A percentile compares a stretch with the other conserved stretches of the same genome.
Evolutionary conservation across 805 yeast genomes (phyloP).

Genomic region (Sugiyamaella lignohabitans): DNA sequence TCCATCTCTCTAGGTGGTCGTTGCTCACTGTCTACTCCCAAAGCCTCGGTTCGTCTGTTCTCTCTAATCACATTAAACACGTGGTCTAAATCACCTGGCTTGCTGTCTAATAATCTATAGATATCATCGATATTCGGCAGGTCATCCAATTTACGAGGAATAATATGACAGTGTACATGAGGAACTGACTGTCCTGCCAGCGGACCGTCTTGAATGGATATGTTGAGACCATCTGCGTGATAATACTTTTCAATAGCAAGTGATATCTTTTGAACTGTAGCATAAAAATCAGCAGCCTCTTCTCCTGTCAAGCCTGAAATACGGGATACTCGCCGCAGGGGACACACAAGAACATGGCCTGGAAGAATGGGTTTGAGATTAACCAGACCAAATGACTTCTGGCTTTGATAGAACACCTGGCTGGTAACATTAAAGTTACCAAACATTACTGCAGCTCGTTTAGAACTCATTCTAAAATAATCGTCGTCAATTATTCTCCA

Average conservation of each 20-base stretch:
- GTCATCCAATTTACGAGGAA: slow-evolving; percentile 63
- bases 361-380: slow-evolving; percentile 88
- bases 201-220: slow-evolving; percentile 94
- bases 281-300: slow-evolving; percentile 71
- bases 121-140: slow-evolving; percentile 67
- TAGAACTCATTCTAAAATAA: slow-evolving; percentile 2
- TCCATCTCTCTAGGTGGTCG: slow-evolving; percentile 53
- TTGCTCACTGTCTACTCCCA: slow-evolving; percentile 42
- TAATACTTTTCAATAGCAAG: slow-evolving; percentile 58
- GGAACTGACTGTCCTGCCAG: slow-evolving; percentile 96
- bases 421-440: slow-evolving; percentile 29
- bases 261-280: slow-evolving; percentile 64
- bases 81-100: slow-evolving; percentile 43
- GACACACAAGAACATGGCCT: slow-evolving; percentile 89
- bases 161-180: slow-evolving; percentile 88
- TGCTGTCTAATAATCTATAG: slow-evolving; percentile 55
- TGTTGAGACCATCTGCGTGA: slow-evolving; percentile 76
- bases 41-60: slow-evolving; percentile 25
- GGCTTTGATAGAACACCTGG: slow-evolving; percentile 45
- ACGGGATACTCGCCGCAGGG: slow-evolving; percentile 60
- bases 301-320: slow-evolving; percentile 63
- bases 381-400: slow-evolving; percentile 74
- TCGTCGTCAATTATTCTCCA: slow-evolving; percentile 6
- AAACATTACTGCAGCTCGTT: slow-evolving; percentile 23
- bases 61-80: slow-evolving; percentile 27